Base-by-base conservation (phyloP, 2,329 filamentous ascomycete genomes). In the Aureobasidium mangrovei region DNA sequence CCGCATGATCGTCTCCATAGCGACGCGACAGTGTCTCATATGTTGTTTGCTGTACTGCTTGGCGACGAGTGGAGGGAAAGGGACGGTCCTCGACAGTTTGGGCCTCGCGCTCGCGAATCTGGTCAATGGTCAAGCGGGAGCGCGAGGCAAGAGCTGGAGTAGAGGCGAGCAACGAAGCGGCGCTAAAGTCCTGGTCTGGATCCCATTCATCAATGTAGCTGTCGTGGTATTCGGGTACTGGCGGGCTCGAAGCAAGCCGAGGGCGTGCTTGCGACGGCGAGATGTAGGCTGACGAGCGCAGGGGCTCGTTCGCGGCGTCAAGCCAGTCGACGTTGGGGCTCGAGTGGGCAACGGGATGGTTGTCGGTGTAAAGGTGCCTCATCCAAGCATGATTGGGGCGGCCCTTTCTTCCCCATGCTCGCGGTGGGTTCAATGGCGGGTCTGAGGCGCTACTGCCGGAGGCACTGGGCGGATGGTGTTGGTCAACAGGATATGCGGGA, bases 371-470 rank as follows among this genome's bases (percentile, higher is more conserved):
- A 45, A 72, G 70, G 40, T 66, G 62, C n/a, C 69, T 62, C 61
- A 74, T 64, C 73, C 73, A 76, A 57, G 72, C 66, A 27, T 65
- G 65, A 43, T 62, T 66, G 7, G 65, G 61, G 54, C 70, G 69
- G 28, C 65, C 70, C 61, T 73, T 75, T 53, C 72, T 63, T n/a
- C 74, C 75, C 75, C 75, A 77, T 58, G 70, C 64, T 39, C 67
- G 62, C 36, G 75, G 75, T 55, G 71, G 63, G 35, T 72, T 71
- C 36, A 76, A 59, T 3, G 73, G 70, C 27, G 73, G 73, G 54
- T 74, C 72, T 29, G 69, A 71, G 29, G 59, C 59, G 31, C 64
- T 69, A 47, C 61, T 68, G 61, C 70, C 71, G 9, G 59, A 61
- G 41, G 54, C 57, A 35, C 64, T 66, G 18, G 46, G 31, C 5